phyloP scores from a whole-genome alignment of 768 basidiomycete genomes.

The Rubroboletus pulcherrimus region DNA sequence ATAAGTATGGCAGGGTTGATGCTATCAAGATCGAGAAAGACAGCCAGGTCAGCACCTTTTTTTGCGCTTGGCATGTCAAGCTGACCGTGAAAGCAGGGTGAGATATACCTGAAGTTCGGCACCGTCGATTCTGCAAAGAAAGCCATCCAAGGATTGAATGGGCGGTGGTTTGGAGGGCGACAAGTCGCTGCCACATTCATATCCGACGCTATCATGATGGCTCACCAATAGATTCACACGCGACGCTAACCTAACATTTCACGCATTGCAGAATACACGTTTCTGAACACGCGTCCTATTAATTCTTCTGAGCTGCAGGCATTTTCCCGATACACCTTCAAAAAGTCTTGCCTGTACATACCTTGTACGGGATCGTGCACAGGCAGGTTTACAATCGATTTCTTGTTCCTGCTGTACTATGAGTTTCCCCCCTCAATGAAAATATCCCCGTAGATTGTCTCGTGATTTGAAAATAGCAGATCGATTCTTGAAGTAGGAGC shows the following conservation, averaged over 20 bases:
- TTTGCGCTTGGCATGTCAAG: background rate
- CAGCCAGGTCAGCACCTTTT: conserved; percentile 63
- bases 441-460: conserved; percentile 32
- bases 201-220: conserved; percentile 91
- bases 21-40: conserved; percentile 94
- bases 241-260: conserved; percentile 25
- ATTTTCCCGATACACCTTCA: conserved; percentile 28
- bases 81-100: conserved; percentile 57
- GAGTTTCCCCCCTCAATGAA: conserved; percentile 33
- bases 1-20: conserved; percentile 83
- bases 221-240: conserved; percentile 58
- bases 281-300: conserved; percentile 22
- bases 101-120: conserved; percentile 94
- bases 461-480: conserved; percentile 20
- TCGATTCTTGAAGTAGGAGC: conserved; percentile 20
- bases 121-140: conserved; percentile 74
- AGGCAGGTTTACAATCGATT: conserved; percentile 39
- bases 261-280: conserved; percentile 28
- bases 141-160: conserved; percentile 87
- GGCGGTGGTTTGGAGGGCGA: conserved; percentile 95
- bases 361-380: conserved; percentile 29
- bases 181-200: conserved; percentile 86
- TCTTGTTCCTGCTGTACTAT: conserved; percentile 28
- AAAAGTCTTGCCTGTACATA: conserved; percentile 32
- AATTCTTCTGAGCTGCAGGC: conserved; percentile 32